Evolutionary conservation across 768 basidiomycete genomes (phyloP).

Genomic region (Suillus lakei): DNA sequence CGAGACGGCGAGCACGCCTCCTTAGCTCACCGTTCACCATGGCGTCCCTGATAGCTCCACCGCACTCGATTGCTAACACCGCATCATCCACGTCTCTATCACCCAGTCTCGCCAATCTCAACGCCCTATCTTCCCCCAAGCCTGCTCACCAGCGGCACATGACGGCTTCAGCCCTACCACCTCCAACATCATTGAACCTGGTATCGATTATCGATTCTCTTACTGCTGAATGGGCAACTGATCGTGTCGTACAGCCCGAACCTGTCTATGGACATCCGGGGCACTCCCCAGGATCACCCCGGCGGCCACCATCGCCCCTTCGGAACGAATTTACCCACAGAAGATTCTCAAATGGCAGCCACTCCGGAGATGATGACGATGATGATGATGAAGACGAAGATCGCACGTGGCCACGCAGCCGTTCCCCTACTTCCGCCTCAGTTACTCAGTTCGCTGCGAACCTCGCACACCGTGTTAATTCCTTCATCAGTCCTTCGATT

Average conservation of each 20-base stretch:
- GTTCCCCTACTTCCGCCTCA: slow-evolving; percentile 68
- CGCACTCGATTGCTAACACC: slow-evolving; percentile 32
- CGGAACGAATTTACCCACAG: slow-evolving; percentile 60
- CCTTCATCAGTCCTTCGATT: slow-evolving; percentile 60
- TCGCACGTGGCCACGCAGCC: slow-evolving; percentile 38
- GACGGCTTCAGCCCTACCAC: slow-evolving; percentile 41
- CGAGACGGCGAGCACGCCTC: slow-evolving; percentile 32
- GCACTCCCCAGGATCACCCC: slow-evolving; percentile 27
- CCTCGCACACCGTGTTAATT: slow-evolving; percentile 76
- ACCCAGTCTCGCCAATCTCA: slow-evolving; percentile 38
- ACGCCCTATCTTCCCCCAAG: slow-evolving; percentile 34
- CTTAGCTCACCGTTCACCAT: slow-evolving; percentile 27
- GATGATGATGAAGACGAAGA: slow-evolving; percentile 36
- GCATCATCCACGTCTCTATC: slow-evolving; percentile 37
- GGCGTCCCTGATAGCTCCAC: slow-evolving; percentile 21
- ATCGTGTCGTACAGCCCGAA: slow-evolving; percentile 42
- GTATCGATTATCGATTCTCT: slow-evolving; percentile 30
- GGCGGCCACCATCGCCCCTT: slow-evolving; percentile 72
- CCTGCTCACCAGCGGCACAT: slow-evolving; percentile 42
- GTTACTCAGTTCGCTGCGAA: slow-evolving; percentile 75
- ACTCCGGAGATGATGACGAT: slow-evolving; percentile 47
- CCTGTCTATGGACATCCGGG: slow-evolving; percentile 44
- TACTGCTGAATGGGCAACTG: slow-evolving; percentile 9
- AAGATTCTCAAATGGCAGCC: slow-evolving; percentile 56
- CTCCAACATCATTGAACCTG: slow-evolving; percentile 45